Evolutionary conservation across 257 asterid genomes (phyloP), one percentile per base, ranked within the genome.

Genomic region (Gentiana macrophylla): DNA sequence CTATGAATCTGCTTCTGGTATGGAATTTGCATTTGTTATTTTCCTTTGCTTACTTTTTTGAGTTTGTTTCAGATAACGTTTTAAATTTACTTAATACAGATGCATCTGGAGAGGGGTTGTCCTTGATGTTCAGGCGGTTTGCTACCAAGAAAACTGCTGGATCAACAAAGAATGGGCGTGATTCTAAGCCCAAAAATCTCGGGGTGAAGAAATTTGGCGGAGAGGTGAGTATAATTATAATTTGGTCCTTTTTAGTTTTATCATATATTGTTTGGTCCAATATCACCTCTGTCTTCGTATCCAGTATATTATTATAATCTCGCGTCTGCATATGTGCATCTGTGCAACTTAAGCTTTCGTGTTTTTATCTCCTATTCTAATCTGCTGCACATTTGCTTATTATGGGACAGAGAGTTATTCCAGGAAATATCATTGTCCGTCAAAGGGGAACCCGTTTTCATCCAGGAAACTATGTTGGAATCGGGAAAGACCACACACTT

Each of bases 181-280:
- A 86, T 72, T 89, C 95, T 5, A 63, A 75, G 62, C 97, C 95
- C 44, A 86, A 86, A 70, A 79, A 73, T 82, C 94, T 84, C 33
- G 96, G 94, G 32, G 94, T 90, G 50, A 90, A 90, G 65, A 90
- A 90, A 76, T 90, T 84, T 51, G 97, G 94, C 54, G 97, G 97
- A 61, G 94, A 90, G 97, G 94, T 83, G 66, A 71, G 76, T 35
- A 36, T 10, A 35, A 15, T 15, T 15, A 15, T 15, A 15, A 15
- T 15, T 15, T 15, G 24, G 24, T 15, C 11, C 0, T 2, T 15
- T 50, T 15, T 2, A 6, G 4, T 34, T 7, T 52, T 52, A 2
- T 12, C 5, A 8, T 10, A 2, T 52, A 13, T 8, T 1, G 32
- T 8, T 41, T 32, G 1, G 4, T 1, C 4, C 32, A 15, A 15